Evolutionary conservation across 768 basidiomycete genomes (phyloP), one percentile per base, ranked within the genome.

Genomic region (Cystobasidium tubakii): DNA sequence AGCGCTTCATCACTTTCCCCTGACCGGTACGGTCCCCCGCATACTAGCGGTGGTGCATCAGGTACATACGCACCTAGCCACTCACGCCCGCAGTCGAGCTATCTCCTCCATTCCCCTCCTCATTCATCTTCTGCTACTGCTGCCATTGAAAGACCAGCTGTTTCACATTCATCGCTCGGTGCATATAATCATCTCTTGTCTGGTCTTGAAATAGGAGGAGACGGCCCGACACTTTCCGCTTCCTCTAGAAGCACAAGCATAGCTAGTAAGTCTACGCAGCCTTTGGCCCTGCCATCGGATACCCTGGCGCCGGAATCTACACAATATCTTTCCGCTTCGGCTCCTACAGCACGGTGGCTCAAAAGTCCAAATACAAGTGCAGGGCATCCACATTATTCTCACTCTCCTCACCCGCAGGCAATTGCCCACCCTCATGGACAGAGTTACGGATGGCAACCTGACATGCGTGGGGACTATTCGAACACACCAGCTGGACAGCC

Each of bases 291-390:
- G 4, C n/a, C 46, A 9, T 15, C 15, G 4, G 4, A 50, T 21
- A 9, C 7, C 3, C 46, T 50, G 10, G 21, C 4, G 3, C 3
- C n/a, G 9, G 46, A 50, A 12, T 15, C 46, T 15, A 19, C 46
- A n/a, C 46, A 50, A 50, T 50, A 50, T n/a, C 46, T n/a, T 50
- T 50, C 46, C 21, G 12, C 46, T 21, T 50, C 46, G 21, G 46
- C 57, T 27, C 57, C 57, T 12, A 29, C 57, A 60, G 57, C 57
- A 29, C 17, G 27, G 6, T 60, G 57, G 57, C 57, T 60, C 25
- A 25, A 25, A 34, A 31, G 27, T 60, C 57, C 57, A 27, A 15
- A 29, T 27, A 12, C 57, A 2, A 27, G 33, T 29, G 4, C 15
- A 23, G 29, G 29, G 21, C 27, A 60, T 13, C 57, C 12, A 1